These are phyloP conservation scores for Trichoderma koningii DNA, from an alignment of 2,329 filamentous ascomycete species.

Conservation along the genomic window DNA sequence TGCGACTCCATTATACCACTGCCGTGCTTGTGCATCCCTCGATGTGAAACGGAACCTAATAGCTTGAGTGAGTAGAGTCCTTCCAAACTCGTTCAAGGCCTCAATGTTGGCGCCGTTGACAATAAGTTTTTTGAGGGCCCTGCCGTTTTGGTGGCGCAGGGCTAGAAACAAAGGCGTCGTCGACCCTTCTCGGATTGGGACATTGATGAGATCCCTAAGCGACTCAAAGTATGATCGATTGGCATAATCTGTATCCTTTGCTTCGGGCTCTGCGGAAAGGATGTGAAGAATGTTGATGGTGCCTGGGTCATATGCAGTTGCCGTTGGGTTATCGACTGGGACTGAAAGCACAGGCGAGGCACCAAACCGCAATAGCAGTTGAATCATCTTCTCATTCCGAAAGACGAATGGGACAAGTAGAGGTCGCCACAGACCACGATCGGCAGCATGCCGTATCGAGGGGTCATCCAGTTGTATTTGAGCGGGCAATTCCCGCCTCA, in stretches of 20 bases:
- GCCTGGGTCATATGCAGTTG: neutral
- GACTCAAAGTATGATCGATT: neutral
- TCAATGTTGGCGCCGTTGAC: slow-evolving; percentile 18
- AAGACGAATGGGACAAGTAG: slow-evolving; percentile 23
- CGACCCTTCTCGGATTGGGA: neutral
- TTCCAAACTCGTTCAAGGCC: neutral
- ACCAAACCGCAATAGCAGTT: neutral
- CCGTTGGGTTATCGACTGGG: neutral
- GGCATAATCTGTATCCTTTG: neutral
- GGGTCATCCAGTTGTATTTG: neutral
- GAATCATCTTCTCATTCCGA: neutral
- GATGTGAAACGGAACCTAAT: neutral
- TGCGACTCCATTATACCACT: neutral
- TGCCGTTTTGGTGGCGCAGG: neutral
- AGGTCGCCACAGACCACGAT: slow-evolving; percentile 1
- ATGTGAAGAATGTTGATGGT: slow-evolving; percentile 23
- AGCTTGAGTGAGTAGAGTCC: slow-evolving; percentile 16
- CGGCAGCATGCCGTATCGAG: neutral
- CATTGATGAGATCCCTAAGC: neutral
- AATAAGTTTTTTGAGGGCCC: slow-evolving; percentile 1
- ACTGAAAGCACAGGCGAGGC: slow-evolving; percentile 11
- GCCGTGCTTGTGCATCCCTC: neutral
- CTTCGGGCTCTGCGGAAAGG: neutral
- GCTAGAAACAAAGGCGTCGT: slow-evolving; percentile 7
- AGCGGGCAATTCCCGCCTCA: neutral